Percentiles rank a stretch among this genome's conserved stretches.
Evolutionary conservation across 75 land plant species (phyloP).

Genomic region (Pinus tabuliformis): DNA sequence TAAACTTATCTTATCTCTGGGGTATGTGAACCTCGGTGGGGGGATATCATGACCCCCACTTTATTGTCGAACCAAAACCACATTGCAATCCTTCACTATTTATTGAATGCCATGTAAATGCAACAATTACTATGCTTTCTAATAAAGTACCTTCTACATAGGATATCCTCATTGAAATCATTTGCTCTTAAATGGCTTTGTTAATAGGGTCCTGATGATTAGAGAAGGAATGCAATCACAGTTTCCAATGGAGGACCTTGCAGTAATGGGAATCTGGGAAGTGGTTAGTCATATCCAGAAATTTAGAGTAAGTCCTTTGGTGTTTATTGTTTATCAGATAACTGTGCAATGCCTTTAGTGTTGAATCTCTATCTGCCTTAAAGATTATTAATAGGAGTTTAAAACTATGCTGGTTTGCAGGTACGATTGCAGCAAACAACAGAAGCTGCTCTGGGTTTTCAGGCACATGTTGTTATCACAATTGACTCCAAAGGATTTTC

Average conservation of each 20-base stretch:
- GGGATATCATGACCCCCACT: too few relatives aligned
- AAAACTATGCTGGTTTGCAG: constrained; percentile 27
- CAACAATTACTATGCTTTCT: too few relatives aligned
- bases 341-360: not conserved
- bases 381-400: constrained; percentile 7
- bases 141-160: too few relatives aligned
- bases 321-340: not conserved
- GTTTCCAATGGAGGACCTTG: constrained; percentile 91
- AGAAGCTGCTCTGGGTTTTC: constrained; percentile 55
- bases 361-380: not conserved
- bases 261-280: constrained; percentile 93
- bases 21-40: not conserved
- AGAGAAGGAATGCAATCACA: constrained; percentile 66
- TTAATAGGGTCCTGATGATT: constrained; percentile 65
- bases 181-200: constrained; percentile 2
- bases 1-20: not conserved
- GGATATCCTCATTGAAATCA: not conserved
- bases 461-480: constrained; percentile 88
- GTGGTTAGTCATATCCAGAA: constrained; percentile 75
- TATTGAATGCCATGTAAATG: not conserved
- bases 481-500: constrained; percentile 96
- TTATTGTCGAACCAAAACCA: too few relatives aligned
- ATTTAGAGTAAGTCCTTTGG: constrained; percentile 45
- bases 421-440: constrained; percentile 57
- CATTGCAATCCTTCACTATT: too few relatives aligned